A percentile compares a stretch with the other conserved stretches of the same genome.
Conservation (phyloP, 495 filamentous ascomycete species). For the Margaritispora aquatica region DNA sequence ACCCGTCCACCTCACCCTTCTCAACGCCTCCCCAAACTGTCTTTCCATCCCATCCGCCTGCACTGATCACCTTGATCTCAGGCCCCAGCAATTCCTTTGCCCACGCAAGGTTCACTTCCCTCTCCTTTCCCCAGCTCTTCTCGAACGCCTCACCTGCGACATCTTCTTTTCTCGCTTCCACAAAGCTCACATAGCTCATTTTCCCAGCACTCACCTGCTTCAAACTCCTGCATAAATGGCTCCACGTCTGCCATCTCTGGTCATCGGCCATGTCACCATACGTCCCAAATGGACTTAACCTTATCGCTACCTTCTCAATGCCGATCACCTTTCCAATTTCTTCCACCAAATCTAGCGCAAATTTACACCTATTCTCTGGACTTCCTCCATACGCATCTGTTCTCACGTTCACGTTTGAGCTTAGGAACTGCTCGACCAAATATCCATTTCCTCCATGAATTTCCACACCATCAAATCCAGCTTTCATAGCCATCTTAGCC, state of each 20-base stretch:
- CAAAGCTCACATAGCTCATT: constrained; percentile 44
- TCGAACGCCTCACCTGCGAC: constrained; percentile 33
- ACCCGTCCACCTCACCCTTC: constrained; percentile 45
- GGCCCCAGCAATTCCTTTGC: constrained; percentile 1
- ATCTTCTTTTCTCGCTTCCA: constrained; percentile 36
- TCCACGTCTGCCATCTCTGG: constrained; percentile 37
- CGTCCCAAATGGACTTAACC: constrained; percentile 37
- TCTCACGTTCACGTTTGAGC: constrained; percentile 49
- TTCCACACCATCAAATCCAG: constrained; percentile 62
- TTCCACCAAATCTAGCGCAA: constrained; percentile 39
- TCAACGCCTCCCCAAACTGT: constrained; percentile 52
- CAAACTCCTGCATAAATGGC: constrained; percentile 34
- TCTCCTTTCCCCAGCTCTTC: neutral
- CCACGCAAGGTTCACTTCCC: neutral
- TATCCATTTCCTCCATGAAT: constrained; percentile 58
- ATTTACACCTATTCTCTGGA: constrained; percentile 48
- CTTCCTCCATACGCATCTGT: constrained; percentile 47
- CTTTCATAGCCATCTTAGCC: constrained; percentile 51
- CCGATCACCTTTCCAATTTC: constrained; percentile 30
- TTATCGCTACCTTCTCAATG: constrained; percentile 22
- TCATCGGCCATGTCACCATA: constrained; percentile 41
- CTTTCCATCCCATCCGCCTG: constrained; percentile 20
- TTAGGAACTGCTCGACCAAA: constrained; percentile 54
- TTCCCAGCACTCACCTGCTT: constrained; percentile 31
- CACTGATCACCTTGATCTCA: constrained; percentile 3